phyloP scores from a whole-genome alignment of 352 stramenopile species.

The Globisporangium takayamanum region DNA sequence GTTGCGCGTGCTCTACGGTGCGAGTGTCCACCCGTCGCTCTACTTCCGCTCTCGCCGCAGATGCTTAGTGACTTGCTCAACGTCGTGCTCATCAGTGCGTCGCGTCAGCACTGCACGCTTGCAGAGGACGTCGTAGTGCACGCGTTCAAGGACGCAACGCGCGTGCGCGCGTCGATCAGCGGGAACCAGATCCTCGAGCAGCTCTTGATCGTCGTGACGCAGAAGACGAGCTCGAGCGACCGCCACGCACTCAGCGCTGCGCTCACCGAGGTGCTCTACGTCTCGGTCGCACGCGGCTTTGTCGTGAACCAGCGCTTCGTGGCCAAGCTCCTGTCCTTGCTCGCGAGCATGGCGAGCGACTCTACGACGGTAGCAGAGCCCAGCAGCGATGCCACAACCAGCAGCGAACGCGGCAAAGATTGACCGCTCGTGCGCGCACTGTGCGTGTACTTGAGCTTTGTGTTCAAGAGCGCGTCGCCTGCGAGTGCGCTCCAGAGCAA shows the following conservation, averaged over 20 bases:
- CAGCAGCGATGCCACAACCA: not conserved
- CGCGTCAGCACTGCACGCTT: constrained; percentile 24
- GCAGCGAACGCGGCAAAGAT: constrained; percentile 8
- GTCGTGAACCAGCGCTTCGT: constrained; percentile 53
- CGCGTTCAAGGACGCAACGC: constrained; percentile 36
- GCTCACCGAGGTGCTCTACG: constrained; percentile 45
- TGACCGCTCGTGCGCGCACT: constrained; percentile 33
- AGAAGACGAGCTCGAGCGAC: constrained; percentile 24
- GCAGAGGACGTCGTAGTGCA: constrained; percentile 42
- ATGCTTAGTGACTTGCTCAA: constrained; percentile 61
- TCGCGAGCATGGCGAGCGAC: constrained; percentile 9
- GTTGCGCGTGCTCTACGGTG: constrained; percentile 32
- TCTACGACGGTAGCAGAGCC: too few species aligned
- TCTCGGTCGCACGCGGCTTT: constrained; percentile 34
- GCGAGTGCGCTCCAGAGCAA: constrained; percentile 19
- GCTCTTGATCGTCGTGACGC: constrained; percentile 56
- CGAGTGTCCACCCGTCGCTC: constrained; percentile 19
- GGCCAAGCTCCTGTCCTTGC: constrained; percentile 36
- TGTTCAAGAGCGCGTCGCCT: constrained; percentile 19
- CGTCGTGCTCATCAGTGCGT: constrained; percentile 49
- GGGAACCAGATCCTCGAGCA: constrained; percentile 63
- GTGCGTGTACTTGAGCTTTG: constrained; percentile 48
- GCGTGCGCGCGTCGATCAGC: constrained; percentile 36
- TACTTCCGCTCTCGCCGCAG: constrained; percentile 46
- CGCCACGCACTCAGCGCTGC: constrained; percentile 26